Base-by-base conservation (phyloP, 768 basidiomycete species). In the Pholiota microspora region DNA sequence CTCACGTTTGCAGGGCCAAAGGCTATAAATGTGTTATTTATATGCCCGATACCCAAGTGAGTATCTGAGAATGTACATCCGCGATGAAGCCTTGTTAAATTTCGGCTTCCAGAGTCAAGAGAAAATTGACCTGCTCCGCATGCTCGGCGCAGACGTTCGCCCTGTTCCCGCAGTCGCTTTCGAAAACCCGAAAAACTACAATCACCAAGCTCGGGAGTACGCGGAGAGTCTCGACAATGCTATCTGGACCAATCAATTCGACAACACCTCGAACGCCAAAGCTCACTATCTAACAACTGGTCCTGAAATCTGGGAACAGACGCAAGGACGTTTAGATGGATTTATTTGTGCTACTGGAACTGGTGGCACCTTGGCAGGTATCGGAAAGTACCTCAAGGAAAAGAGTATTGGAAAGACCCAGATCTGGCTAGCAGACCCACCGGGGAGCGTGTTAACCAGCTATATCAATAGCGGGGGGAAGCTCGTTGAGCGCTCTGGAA, bases 1-100 rank as follows among this genome's bases (percentile, higher is more conserved):
- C 93, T 5, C 94, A 95, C 65, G 95, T 98, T 51, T 98, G 97
- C 72, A 77, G 97, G 59, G 83, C 92, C 6, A 84, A 78, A 62
- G 95, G 97, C 2, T 98, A 99, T 78, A 91, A 87, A 68, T 98
- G 97, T 69, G 96, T 99, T 8, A 99, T 99, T 65, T 99, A 92
- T 81, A 98, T 99, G 96, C 96, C 96, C 27, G 78, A 97, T 69
- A 93, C 88, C 3, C 91, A 97, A 80, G 90, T 85, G 51, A 36
- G 72, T 50, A 27, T 7, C 12, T 24, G 1, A 12, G 15, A 4
- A 29, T 12, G 9, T 38, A 9, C 36, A 25, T 23, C 23, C n/a
- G 24, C 13, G 23, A 36, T 31, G 40, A 31, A 29, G 15, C 3
- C 23, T 12, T 15, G 38, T 18, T 50, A 28, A 54, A 28, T 42